Evolutionary conservation across 495 filamentous ascomycete genomes (phyloP).

Genomic region (Penicillium salamii): DNA sequence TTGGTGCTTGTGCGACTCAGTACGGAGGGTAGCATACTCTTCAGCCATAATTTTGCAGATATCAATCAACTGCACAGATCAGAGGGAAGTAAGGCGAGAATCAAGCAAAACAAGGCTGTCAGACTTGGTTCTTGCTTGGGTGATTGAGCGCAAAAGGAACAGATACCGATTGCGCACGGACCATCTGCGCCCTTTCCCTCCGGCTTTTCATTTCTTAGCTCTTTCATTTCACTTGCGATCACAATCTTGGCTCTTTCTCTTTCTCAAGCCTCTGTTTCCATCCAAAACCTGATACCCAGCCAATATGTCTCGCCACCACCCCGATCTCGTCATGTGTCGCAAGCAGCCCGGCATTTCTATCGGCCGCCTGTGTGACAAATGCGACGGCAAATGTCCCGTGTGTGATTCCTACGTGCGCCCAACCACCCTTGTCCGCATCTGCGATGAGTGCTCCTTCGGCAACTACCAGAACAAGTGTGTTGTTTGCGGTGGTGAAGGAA

Average conservation of each 20-base stretch:
- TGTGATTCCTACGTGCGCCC: constrained; percentile 99
- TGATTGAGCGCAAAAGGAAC: background rate
- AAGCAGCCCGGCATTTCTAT: constrained; percentile 98
- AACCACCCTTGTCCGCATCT: constrained; percentile 95
- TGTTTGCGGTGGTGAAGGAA: constrained; percentile 97
- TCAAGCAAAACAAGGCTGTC: background rate
- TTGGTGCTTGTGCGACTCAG: background rate
- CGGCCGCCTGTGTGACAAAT: constrained; percentile 99
- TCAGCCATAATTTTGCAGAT: constrained; percentile 1
- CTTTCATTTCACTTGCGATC: background rate
- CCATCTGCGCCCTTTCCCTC: constrained; percentile 13
- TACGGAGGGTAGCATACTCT: constrained; percentile 4
- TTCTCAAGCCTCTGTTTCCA: background rate
- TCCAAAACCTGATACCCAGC: background rate
- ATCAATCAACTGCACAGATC: background rate
- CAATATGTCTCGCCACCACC: constrained; percentile 39
- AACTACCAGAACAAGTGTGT: constrained; percentile 99
- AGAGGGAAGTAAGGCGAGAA: background rate
- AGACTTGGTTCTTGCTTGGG: background rate
- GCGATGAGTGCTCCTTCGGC: constrained; percentile 98
- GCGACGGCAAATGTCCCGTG: constrained; percentile 98
- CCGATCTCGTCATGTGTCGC: constrained; percentile 98
- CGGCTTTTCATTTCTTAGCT: constrained; percentile 21
- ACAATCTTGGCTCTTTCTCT: constrained; percentile 4
- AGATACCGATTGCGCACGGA: background rate